Evolutionary conservation across 768 basidiomycete species (phyloP), one percentile per base, ranked within the genome.

Genomic region (Boletus fagicola): DNA sequence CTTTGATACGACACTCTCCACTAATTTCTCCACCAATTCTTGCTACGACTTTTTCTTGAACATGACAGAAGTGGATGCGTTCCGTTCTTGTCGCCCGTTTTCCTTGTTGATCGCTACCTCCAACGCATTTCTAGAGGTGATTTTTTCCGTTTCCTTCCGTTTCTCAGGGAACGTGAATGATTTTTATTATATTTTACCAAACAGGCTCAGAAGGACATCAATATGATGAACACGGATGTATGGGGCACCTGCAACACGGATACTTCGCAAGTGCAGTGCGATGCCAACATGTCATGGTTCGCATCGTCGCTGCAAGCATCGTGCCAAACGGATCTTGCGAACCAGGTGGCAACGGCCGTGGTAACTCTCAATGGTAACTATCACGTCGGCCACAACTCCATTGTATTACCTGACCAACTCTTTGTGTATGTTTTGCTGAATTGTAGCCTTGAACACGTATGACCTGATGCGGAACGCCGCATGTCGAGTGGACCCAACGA

Each of bases 191-290:
- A 10, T 28, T 52, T 50, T 51, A 16, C 22, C 35, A 61, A 70
- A 70, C 75, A 91, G 88, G 84, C 86, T 36, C 87, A 88, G 72
- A 66, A 70, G 3, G 85, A 89, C 71, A 66, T 83, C 40, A 80
- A 83, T 1, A 68, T 79, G 36, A 76, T 91, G 65, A 93, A 92
- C 64, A 70, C 75, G 10, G 75, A 91, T 49, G 66, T 93, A 8
- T 90, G 89, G 86, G 89, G 88, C 3, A 90, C 87, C 0, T 94
- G 92, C 70, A 86, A 91, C 62, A 88, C 89, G 7, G 72, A 68
- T 16, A 65, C 71, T 1, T 65, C 69, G 3, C 67, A 73, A 15
- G 76, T 72, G 24, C 78, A 85, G 58, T 94, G 92, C 63, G 62
- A 72, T n/a, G 61, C 73, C 30, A 88, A 87, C 61, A 90, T 94